These are phyloP conservation scores for Rhynchospora breviuscula DNA, from an alignment of 176 grass and related monocot species.

Conservation along the genomic window DNA sequence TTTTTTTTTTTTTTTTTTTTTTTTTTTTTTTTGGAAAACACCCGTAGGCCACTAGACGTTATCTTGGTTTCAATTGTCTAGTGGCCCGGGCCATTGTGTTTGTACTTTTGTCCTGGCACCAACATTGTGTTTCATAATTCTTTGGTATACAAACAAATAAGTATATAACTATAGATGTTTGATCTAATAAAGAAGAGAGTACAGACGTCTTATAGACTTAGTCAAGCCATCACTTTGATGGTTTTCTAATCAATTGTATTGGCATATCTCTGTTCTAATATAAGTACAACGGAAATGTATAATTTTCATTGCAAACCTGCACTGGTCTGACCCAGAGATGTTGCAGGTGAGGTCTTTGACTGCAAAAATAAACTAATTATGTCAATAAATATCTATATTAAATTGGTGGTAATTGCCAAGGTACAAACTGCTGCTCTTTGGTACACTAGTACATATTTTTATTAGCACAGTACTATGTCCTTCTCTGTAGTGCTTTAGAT, in stretches of 20 bases:
- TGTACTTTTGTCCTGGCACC: background rate
- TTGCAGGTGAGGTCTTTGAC: background rate
- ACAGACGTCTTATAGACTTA: background rate
- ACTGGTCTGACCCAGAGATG: background rate
- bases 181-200: too few species aligned
- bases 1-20: too few species aligned
- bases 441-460: background rate
- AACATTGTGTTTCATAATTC: background rate
- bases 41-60: background rate
- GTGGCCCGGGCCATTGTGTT: background rate
- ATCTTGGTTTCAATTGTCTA: background rate
- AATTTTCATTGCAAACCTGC: background rate
- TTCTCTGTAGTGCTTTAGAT: background rate
- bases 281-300: background rate
- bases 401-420: background rate
- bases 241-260: background rate
- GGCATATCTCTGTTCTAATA: background rate
- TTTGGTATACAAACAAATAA: too few species aligned
- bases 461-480: background rate
- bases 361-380: constrained; percentile 11
- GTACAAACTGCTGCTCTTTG: background rate
- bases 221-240: background rate
- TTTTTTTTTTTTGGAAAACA: too few species aligned
- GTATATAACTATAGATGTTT: too few species aligned
- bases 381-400: background rate